Base-by-base conservation (phyloP, 306 rosid genomes). In the Lithocarpus polystachyus region DNA sequence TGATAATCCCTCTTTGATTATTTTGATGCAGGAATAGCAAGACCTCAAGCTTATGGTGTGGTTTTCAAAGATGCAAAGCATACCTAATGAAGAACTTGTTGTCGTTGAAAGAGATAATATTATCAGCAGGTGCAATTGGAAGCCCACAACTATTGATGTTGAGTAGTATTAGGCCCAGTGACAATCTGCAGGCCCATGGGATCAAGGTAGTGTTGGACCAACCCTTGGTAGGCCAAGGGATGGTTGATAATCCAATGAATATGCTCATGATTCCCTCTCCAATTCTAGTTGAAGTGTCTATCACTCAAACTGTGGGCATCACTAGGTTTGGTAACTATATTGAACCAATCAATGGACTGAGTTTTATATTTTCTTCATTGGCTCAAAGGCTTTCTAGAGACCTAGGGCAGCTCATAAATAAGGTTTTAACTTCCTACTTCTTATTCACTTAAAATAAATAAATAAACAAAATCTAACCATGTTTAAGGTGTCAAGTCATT, bases 161-260 rank as follows among this genome's bases (percentile, higher is more conserved):
- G 65, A 93, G 97, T 71, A 90, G 93, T 0, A 70, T 93, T 71
- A 95, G 98, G 31, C 92, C 93, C 0, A 90, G 85, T 11, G 71
- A 54, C 10, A 91, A 93, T 84, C 92, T 93, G 40, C 9, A 26
- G 68, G 86, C 88, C 68, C 97, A 86, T 51, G 75, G 87, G 5
- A 87, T 90, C 67, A 11, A 80, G 67, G 82, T 89, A 33, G 79
- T 90, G 23, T 31, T 85, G 85, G 79, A 91, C 71, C 88, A 86
- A 24, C 91, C 97, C 1, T 61, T 89, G 71, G 92, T 93, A 28
- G 95, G 95, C 4, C 88, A 88, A 67, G 92, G 91, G 31, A 85
- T 89, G 96, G 92, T 92, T 18, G 96, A 93, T 81, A 91, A 87
- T 29, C 96, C 97, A 73, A 88, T 86, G 92, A 93, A 93, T 33